Conservation (phyloP, 768 basidiomycete genomes). For the Termitomyces sp. region DNA sequence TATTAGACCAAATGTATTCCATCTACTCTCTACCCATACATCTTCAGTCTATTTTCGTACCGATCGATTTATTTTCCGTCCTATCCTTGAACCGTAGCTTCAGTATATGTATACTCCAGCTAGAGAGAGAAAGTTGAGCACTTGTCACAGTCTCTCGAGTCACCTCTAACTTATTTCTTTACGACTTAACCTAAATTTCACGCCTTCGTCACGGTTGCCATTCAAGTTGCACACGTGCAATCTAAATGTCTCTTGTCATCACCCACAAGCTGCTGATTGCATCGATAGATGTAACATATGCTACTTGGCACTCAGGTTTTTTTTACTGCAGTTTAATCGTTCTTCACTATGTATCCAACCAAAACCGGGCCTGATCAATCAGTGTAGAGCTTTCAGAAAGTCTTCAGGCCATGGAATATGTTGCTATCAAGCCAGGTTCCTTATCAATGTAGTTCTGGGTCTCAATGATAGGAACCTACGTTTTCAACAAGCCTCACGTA, state of each 20-base stretch:
- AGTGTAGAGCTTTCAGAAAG: background rate
- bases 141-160: too few relatives aligned
- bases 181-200: too few relatives aligned
- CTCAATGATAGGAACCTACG: background rate
- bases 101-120: too few relatives aligned
- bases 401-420: background rate
- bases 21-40: too few relatives aligned
- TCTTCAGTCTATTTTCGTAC: too few relatives aligned
- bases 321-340: background rate
- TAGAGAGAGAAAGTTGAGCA: too few relatives aligned
- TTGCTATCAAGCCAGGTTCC: too few relatives aligned
- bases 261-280: background rate
- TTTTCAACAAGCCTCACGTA: background rate
- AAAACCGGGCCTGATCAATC: background rate
- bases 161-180: too few relatives aligned
- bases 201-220: too few relatives aligned
- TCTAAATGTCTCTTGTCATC: background rate
- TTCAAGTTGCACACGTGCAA: background rate
- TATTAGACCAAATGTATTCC: too few relatives aligned
- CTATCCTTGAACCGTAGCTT: too few relatives aligned
- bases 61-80: too few relatives aligned
- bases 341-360: background rate
- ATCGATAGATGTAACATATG: background rate
- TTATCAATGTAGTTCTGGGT: background rate
- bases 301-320: background rate